Evolutionary conservation across 1,139 yeast species (phyloP), one percentile per base, ranked within the genome.

Genomic region (Geotrichum cucujoidarum): DNA sequence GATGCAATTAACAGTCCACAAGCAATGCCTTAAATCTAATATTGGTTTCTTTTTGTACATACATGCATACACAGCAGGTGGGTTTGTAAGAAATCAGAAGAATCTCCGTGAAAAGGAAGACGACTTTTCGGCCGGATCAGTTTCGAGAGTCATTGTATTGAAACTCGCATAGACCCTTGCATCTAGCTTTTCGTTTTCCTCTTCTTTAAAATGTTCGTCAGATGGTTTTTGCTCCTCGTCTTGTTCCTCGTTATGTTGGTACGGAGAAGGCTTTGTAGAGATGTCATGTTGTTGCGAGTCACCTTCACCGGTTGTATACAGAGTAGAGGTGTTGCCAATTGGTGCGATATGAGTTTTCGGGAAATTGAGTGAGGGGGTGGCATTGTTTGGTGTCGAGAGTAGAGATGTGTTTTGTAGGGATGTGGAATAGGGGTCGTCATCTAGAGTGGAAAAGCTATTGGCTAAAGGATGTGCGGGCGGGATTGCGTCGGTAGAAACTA

Each of bases 141-240:
- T 31, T 10, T 47, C 49, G 20, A 46, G 27, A 14, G 49, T 47
- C 50, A 47, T 41, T 20, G 46, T 39, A 16, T 42, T 47, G 18
- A 47, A 40, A 31, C 43, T 44, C 11, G 51, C 51, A 32, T 48
- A 48, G 2, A 48, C 40, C 25, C 36, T 48, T 11, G 51, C 46
- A 24, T 48, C 51, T 18, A 47, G 38, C 36, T 18, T 40, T 21
- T 46, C 45, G 4, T 27, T 37, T 18, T 16, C 13, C 13, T n/a
- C n/a, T n/a, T n/a, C n/a, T n/a, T n/a, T n/a, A n/a, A 5, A n/a
- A 27, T 11, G 7, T 11, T 3, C 30, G 13, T 16, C 18, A 25
- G 21, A 4, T 13, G 13, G 18, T 14, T 25, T 10, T 20, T 5
- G 20, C 22, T 24, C 17, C 42, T 20, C 16, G 20, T 11, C 20